Evolutionary conservation across 805 yeast genomes (phyloP), one percentile per base, ranked within the genome.

Genomic region (Yarrowia hollandica): DNA sequence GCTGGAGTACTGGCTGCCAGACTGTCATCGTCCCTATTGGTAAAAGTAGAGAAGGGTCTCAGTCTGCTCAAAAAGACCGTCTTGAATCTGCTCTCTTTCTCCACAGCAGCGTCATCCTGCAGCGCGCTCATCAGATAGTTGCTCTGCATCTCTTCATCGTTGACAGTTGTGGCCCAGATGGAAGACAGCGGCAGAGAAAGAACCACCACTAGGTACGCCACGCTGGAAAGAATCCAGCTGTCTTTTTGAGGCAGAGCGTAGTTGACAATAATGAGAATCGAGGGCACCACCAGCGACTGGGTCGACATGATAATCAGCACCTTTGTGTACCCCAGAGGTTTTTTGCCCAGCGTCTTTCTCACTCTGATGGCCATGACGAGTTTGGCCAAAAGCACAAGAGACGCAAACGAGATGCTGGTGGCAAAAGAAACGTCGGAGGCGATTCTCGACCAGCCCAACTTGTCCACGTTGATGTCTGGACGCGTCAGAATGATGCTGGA

Each of bases 281-380:
- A 81, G 2, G 98, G 97, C 16, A 89, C 73, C 9, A 90, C 70
- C 78, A 91, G 80, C 0, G 96, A 84, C 71, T 94, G 98, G 12
- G 82, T 72, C 0, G 89, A 75, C 92, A 88, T 88, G 59, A 91
- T 85, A 61, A 89, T 72, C 42, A 94, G 72, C 31, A 90, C 82
- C 69, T 90, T 96, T 69, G 88, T 82, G 22, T 88, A 83, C 62
- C 86, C 91, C 67, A 91, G 89, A 68, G 89, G 96, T 67, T 79
- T 82, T 61, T 90, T 74, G 0, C 99, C 99, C 52, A 91, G 70
- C 62, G 74, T 80, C 58, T 90, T 77, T 70, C 99, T 80, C 5
- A 89, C 79, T 60, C 83, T 77, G 22, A 89, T 79, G 0, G 96
- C 96, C 44, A 80, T 59, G 22, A 77, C 68, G 54, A 94, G 76